A percentile compares a stretch with the other conserved stretches of the same genome.
These are phyloP conservation scores for Lolium rigidum DNA, from an alignment of 176 grass and related monocot genomes.

Conservation along the genomic window DNA sequence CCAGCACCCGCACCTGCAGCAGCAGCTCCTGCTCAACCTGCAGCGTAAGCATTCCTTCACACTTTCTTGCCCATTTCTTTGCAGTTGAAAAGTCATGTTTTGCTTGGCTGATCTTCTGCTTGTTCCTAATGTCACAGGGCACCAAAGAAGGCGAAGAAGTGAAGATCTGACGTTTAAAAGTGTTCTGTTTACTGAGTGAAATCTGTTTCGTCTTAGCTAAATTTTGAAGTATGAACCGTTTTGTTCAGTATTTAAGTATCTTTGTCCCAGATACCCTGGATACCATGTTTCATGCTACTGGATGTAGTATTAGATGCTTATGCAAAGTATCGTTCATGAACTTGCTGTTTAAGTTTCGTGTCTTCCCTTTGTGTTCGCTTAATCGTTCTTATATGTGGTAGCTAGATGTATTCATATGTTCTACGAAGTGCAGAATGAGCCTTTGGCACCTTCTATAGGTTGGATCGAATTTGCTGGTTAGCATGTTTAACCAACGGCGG, in stretches of 20 bases:
- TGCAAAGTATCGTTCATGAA: constrained; percentile 20
- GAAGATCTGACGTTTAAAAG: constrained; percentile 33
- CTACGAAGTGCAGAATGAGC: neutral
- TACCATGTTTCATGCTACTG: constrained; percentile 41
- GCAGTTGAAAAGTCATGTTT: neutral
- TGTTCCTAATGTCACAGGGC: constrained; percentile 35
- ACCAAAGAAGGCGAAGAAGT: constrained; percentile 66
- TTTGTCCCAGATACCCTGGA: constrained; percentile 40
- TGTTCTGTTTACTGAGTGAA: constrained; percentile 38
- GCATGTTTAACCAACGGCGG: no score
- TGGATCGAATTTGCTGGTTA: no score
- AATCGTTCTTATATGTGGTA: neutral
- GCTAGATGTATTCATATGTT: neutral
- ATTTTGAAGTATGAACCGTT: constrained; percentile 56
- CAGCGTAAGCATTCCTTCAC: constrained; percentile 30
- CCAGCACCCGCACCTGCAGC: constrained; percentile 28
- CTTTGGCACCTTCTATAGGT: no score
- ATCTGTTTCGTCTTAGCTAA: constrained; percentile 40
- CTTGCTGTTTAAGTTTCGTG: neutral
- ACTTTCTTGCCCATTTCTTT: neutral
- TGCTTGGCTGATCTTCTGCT: neutral
- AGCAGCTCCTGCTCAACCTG: constrained; percentile 42
- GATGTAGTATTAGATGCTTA: constrained; percentile 42
- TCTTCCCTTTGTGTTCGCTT: neutral
- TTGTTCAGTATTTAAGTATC: constrained; percentile 42